Conservation (phyloP, 2,329 filamentous ascomycete species). For the Thermothelomyces thermophilus region DNA sequence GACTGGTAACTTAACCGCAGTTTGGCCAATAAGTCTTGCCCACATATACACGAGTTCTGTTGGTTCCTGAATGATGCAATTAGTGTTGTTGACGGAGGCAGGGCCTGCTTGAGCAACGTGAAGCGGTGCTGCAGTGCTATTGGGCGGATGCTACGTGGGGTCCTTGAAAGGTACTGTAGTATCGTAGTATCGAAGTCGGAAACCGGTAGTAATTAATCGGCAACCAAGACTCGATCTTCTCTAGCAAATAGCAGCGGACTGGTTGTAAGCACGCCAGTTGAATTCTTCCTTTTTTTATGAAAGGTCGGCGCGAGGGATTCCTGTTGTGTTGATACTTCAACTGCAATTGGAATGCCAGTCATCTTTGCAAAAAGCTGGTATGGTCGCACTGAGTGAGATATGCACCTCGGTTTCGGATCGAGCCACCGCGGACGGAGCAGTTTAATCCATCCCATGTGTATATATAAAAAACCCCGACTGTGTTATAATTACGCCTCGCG, state of each 20-base stretch:
- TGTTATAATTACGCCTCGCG: too few relatives aligned
- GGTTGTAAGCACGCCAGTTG: not conserved
- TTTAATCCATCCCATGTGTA: too few relatives aligned
- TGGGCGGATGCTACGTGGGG: not conserved
- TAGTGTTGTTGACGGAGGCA: not conserved
- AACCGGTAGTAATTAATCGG: not conserved
- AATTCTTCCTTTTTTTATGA: too few relatives aligned
- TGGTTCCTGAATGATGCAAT: not conserved
- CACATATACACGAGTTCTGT: constrained; percentile 1
- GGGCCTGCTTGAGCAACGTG: not conserved
- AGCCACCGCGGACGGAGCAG: too few relatives aligned
- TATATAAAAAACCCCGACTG: too few relatives aligned
- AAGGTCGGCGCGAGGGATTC: not conserved
- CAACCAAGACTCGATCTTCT: not conserved
- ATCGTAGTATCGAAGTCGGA: not conserved
- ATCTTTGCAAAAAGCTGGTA: too few relatives aligned
- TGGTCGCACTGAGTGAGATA: too few relatives aligned
- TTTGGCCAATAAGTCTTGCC: not conserved
- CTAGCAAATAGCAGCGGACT: not conserved
- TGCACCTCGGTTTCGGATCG: too few relatives aligned
- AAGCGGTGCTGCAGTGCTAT: not conserved
- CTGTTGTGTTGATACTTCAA: too few relatives aligned
- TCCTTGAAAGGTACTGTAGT: not conserved
- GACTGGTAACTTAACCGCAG: not conserved
- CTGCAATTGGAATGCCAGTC: too few relatives aligned